Base-by-base conservation (phyloP, 108 stramenopile species). In the Cyclotella cryptica region DNA sequence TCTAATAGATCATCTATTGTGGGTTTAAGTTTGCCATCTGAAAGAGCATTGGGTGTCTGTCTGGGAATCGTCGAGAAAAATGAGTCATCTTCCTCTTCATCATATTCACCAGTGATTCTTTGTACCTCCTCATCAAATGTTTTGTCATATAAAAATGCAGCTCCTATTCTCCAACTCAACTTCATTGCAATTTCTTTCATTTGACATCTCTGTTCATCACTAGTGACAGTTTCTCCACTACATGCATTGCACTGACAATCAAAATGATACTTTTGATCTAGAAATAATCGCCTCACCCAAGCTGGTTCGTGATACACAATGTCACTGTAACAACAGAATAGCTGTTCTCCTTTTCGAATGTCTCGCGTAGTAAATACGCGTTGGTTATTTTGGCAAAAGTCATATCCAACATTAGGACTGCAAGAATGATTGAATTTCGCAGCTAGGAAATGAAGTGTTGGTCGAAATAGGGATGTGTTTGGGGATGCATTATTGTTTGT, bases 351-450 rank as follows among this genome's bases (percentile, higher is more conserved):
- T n/a, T 35, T n/a, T 42, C 29, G 42, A 1, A 70, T 19, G 30
- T 57, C 27, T 35, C 69, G 52, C 8, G 69, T 57, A 1, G 69
- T 70, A 39, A 22, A 57, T 30, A 70, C 55, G 11, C 69, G 18
- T 42, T 41, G 29, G 10, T 19, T 39, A 18, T 19, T 27, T 13
- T 22, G 21, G 29, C 29, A 29, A 18, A 70, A 70, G 29, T 70
- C 69, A 21, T 70, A 70, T 30, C 69, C 69, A 8, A 70, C 69
- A 42, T 70, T 70, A 2, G 69, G 69, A 17, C 26, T 22, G 22
- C 69, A 70, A 19, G 54, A 57, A 18, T 70, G 69, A 42, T 70
- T 70, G 3, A 70, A 19, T 55, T 42, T 70, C 1, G 69, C 69
- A 2, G 54, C 69, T 10, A 42, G 24, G 13, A 42, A 42, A 57